These are phyloP conservation scores for Hygrophorus russula DNA, from an alignment of 768 basidiomycete species.

Conservation along the genomic window DNA sequence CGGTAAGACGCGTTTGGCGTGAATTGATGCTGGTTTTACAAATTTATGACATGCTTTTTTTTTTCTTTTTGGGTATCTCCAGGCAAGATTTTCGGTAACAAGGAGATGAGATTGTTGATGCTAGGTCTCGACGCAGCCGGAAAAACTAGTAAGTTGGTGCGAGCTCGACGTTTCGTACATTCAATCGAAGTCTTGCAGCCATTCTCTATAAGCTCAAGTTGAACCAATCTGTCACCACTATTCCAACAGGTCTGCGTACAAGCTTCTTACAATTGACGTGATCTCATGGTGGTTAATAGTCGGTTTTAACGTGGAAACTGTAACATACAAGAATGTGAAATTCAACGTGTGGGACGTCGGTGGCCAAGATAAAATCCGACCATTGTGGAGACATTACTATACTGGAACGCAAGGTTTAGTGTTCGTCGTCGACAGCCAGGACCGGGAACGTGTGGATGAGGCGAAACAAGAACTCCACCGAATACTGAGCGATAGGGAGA, in stretches of 20 bases:
- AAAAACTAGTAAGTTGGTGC: slow-evolving; percentile 76
- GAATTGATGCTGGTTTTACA: slow-evolving; percentile 2
- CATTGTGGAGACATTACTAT: slow-evolving; percentile 98
- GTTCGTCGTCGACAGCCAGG: slow-evolving; percentile 96
- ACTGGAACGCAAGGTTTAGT: slow-evolving; percentile 98
- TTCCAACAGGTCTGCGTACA: slow-evolving; percentile 70
- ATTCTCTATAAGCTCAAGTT: slow-evolving; percentile 98
- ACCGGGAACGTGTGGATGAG: slow-evolving; percentile 91
- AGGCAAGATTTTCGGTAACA: slow-evolving; percentile 96
- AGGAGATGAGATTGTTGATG: slow-evolving; percentile 98
- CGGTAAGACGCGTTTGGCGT: slow-evolving; percentile 36
- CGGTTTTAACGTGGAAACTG: slow-evolving; percentile 98
- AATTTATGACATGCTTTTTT: slow-evolving; percentile 5
- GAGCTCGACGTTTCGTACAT: slow-evolving; percentile 5
- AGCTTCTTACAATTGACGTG: neutral
- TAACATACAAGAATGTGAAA: slow-evolving; percentile 97
- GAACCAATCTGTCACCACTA: slow-evolving; percentile 97
- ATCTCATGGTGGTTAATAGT: slow-evolving; percentile 33
- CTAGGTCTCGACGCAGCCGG: slow-evolving; percentile 95
- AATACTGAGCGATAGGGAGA: slow-evolving; percentile 93
- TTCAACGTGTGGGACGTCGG: slow-evolving; percentile 97
- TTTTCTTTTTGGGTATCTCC: slow-evolving; percentile 1
- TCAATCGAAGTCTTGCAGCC: slow-evolving; percentile 35
- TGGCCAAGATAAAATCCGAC: slow-evolving; percentile 99
- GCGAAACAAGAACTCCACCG: slow-evolving; percentile 92